Conservation (phyloP, 495 filamentous ascomycete genomes). For the Daldinia childiae region DNA sequence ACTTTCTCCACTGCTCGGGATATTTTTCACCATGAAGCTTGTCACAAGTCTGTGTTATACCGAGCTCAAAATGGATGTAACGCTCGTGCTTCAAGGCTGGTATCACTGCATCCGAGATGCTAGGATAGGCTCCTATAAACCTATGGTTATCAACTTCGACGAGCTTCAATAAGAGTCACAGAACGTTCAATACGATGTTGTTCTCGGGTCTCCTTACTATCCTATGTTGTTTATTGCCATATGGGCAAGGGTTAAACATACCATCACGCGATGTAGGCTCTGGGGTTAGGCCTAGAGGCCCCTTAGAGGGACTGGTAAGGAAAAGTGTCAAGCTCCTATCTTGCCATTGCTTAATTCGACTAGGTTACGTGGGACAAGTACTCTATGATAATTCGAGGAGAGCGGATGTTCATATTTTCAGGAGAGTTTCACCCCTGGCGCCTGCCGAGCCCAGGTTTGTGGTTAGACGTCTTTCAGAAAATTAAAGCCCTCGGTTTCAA, state of each 20-base stretch:
- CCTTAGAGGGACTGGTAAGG: neutral
- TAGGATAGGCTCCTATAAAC: neutral
- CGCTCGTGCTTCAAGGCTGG: neutral
- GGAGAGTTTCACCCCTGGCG: slow-evolving; percentile 80
- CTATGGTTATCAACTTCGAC: neutral
- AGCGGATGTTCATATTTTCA: slow-evolving; percentile 74
- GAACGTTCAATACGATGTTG: neutral
- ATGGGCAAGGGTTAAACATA: neutral
- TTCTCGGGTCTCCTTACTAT: neutral
- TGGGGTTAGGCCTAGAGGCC: neutral
- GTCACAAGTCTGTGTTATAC: neutral
- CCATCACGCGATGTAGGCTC: neutral
- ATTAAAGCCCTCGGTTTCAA: slow-evolving; percentile 81
- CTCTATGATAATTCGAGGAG: slow-evolving; percentile 75
- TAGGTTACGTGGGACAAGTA: slow-evolving; percentile 75
- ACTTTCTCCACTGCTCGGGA: neutral
- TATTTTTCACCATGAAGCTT: neutral
- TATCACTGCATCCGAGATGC: neutral
- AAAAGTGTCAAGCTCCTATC: neutral
- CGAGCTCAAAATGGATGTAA: neutral
- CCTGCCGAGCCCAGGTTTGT: slow-evolving; percentile 75
- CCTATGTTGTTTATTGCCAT: neutral
- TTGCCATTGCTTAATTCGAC: neutral
- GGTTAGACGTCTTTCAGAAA: slow-evolving; percentile 81
- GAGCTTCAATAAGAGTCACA: neutral